These are phyloP conservation scores for Stachybotrys elegans DNA, from an alignment of 2,329 filamentous ascomycete genomes.

Conservation along the genomic window DNA sequence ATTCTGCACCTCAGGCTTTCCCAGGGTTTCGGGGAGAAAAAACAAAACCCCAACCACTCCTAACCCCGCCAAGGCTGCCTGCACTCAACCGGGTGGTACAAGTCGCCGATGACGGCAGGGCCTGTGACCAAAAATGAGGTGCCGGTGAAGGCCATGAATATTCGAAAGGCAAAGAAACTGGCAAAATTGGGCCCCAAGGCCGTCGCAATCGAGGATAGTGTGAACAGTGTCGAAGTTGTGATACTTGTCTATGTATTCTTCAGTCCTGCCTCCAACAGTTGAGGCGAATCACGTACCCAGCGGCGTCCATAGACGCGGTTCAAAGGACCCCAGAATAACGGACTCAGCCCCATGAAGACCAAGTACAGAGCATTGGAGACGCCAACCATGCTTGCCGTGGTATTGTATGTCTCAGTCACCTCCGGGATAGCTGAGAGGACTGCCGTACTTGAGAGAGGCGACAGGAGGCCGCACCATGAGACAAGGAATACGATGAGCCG, in stretches of 20 bases:
- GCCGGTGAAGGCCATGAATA: constrained; percentile 69
- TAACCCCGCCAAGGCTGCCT: not conserved
- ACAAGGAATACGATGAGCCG: constrained; percentile 66
- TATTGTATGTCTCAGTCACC: constrained; percentile 59
- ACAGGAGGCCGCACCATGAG: constrained; percentile 70
- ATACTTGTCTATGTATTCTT: constrained; percentile 30
- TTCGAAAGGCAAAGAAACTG: constrained; percentile 68
- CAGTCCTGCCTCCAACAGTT: not conserved
- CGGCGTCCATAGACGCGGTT: constrained; percentile 60
- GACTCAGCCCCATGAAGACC: constrained; percentile 66
- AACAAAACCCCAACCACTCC: not conserved
- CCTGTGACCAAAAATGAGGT: constrained; percentile 71
- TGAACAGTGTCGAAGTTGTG: constrained; percentile 57
- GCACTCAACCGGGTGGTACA: constrained; percentile 14
- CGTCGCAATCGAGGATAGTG: constrained; percentile 65
- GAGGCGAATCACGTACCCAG: constrained; percentile 34
- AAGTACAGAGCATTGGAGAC: constrained; percentile 72
- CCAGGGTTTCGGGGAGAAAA: not conserved
- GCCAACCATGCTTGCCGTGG: constrained; percentile 65
- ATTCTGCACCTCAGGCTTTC: not conserved
- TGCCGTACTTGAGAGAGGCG: constrained; percentile 69
- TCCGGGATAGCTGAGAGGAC: constrained; percentile 71
- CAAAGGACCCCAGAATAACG: constrained; percentile 68
- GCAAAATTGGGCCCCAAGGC: constrained; percentile 66
- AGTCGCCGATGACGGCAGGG: constrained; percentile 59